Percentiles rank a stretch among this genome's conserved stretches.
These are phyloP conservation scores for Hygrocybe coccinea DNA, from an alignment of 768 basidiomycete genomes.

Conservation along the genomic window DNA sequence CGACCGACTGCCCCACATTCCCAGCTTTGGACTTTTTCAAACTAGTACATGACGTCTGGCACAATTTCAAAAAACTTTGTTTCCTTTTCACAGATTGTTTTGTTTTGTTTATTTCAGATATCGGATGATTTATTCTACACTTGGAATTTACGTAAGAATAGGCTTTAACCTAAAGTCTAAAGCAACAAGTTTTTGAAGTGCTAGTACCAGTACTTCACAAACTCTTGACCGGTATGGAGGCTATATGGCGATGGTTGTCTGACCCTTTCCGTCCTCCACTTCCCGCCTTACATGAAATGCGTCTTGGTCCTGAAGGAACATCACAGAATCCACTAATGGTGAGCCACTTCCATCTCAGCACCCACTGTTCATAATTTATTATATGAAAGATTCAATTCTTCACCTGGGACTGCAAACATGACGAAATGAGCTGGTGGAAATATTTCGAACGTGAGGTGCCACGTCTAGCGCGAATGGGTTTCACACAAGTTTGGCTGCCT, in stretches of 20 bases:
- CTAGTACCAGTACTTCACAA: too few relatives aligned
- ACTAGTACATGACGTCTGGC: too few relatives aligned
- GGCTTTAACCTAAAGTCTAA: too few relatives aligned
- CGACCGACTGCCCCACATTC: slow-evolving; percentile 27
- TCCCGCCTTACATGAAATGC: slow-evolving; percentile 53
- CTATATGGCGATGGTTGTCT: too few relatives aligned
- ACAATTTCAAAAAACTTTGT: too few relatives aligned
- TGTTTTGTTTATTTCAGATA: too few relatives aligned
- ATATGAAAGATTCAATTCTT: slow-evolving; percentile 70
- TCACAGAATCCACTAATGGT: slow-evolving; percentile 67
- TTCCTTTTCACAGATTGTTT: too few relatives aligned
- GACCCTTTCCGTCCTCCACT: too few relatives aligned
- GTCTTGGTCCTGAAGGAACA: slow-evolving; percentile 46
- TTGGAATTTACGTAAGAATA: too few relatives aligned
- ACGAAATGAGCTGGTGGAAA: slow-evolving; percentile 72
- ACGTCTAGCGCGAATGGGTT: slow-evolving; percentile 56
- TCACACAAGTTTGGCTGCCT: slow-evolving; percentile 81
- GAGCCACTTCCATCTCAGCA: slow-evolving; percentile 13
- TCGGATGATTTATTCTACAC: too few relatives aligned
- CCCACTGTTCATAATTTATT: slow-evolving; percentile 1
- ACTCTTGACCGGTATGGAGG: too few relatives aligned
- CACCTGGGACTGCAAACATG: slow-evolving; percentile 66
- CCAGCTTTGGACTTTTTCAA: neutral
- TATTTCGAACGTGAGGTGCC: slow-evolving; percentile 66
- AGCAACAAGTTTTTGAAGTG: too few relatives aligned